phyloP scores from a whole-genome alignment of 345 rosid species.

The Populus tremula region DNA sequence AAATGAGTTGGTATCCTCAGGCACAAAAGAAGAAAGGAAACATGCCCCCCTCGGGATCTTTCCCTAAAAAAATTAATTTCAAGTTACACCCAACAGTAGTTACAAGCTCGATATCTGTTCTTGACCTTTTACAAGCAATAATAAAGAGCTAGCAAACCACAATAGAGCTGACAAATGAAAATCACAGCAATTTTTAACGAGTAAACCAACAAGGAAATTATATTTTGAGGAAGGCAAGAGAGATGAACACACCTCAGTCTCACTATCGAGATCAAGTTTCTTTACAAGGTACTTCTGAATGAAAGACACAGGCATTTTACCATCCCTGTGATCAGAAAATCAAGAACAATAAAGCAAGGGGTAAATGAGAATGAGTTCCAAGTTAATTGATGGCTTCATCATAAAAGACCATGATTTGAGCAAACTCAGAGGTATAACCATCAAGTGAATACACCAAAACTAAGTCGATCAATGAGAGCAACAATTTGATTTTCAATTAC shows the following conservation, averaged over 20 bases:
- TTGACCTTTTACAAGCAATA: neutral
- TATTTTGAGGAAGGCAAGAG: neutral
- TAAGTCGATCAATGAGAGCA: neutral
- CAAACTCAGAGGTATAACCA: neutral
- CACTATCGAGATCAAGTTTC: slow-evolving; percentile 68
- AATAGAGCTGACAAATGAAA: neutral
- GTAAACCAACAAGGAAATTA: neutral
- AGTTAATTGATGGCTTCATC: neutral
- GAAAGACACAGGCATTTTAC: slow-evolving; percentile 63
- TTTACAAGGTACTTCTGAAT: slow-evolving; percentile 77
- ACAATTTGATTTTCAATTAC: neutral
- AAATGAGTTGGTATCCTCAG: neutral
- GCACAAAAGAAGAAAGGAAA: no score
- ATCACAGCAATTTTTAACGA: neutral
- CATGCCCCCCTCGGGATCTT: neutral
- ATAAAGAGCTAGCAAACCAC: neutral
- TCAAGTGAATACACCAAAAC: neutral
- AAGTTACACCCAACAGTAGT: neutral
- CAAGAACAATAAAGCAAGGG: neutral
- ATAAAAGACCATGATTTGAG: neutral
- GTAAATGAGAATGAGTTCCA: neutral
- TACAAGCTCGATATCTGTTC: neutral
- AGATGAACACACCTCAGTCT: slow-evolving; percentile 59
- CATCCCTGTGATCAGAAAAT: slow-evolving; percentile 56
- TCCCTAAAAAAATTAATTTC: neutral